Evolutionary conservation across 108 stramenopile species (phyloP), one percentile per base, ranked within the genome.

Genomic region (Discostella stelligeroides): DNA sequence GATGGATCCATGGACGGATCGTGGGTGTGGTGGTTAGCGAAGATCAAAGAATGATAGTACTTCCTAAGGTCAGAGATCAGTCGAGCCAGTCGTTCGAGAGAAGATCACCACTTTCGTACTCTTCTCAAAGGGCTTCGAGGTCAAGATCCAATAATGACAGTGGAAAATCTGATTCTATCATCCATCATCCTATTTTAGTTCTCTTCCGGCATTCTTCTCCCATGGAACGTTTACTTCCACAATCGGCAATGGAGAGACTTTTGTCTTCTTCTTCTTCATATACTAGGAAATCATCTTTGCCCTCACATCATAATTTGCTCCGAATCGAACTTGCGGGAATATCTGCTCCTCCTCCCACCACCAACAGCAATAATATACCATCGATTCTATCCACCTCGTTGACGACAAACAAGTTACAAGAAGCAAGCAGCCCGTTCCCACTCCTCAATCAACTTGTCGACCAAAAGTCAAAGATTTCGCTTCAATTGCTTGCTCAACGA

Each of bases 131-230:
- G 55, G 69, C 41, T 12, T 37, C 42, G n/a, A 20, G 8, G 6
- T 11, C 17, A n/a, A n/a, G n/a, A n/a, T n/a, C n/a, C n/a, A n/a
- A n/a, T 29, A 38, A 20, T 42, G 21, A 25, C 39, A 43, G 38
- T 49, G 48, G 6, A 46, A 37, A 18, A 28, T 46, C 37, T 14
- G 17, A 55, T 28, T 39, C 28, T 4, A 29, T 17, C 14, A 29
- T 43, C 9, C 61, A 77, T 21, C 27, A 37, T 14, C 72, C 84
- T n/a, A 81, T 92, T 25, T 51, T 81, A 7, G 49, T 82, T 24
- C 55, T 82, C 1, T 75, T 93, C 18, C 72, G 92, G 25, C 89
- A 93, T 66, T 75, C 85, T 24, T 90, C 88, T 14, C 89, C 88
- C 4, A 77, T 89, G 34, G 92, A 86, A 39, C 43, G 84, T 30